Evolutionary conservation across 257 asterid species (phyloP), one percentile per base, ranked within the genome.

Genomic region (Anisodus acutangulus): DNA sequence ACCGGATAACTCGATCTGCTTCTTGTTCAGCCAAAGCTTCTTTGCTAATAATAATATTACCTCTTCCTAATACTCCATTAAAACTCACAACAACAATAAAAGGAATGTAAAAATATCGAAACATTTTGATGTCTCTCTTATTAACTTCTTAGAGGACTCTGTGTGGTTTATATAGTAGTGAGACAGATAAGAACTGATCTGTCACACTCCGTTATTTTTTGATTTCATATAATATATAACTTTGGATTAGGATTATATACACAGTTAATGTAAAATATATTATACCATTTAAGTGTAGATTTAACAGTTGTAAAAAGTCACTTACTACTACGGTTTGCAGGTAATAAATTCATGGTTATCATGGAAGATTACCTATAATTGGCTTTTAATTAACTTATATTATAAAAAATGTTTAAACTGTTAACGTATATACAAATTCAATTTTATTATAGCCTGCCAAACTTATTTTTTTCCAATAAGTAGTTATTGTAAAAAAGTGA

Each of bases 1-100:
- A 90, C 31, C 47, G 78, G 79, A 63, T 70, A 79, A 94, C 94
- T 35, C 87, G 87, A 86, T 92, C 97, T 5, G 93, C 94, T 81
- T 85, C 89, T 43, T 90, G 95, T 85, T 88, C 86, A 19, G 74
- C 85, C 72, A 57, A 55, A 3, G 78, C 82, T 11, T 31, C 67
- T 2, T 37, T 53, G 13, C 80, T 35, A 9, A 82, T 43, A 63
- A 22, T 22, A 60, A 17, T 2, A 1, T 12, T 22, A 39, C 53
- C 3, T 39, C 19, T 62, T 31, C 11, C 45, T 54, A 68, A 17
- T 15, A 41, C 15, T 41, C 63, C 82, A 41, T 41, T 41, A 53
- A 39, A 15, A 37, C 19, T 39, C 54, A 69, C 26, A 37, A 39
- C 13, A 68, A 68, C 0, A 68, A 78, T 49, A 53, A 78, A 16